Evolutionary conservation across 108 stramenopile species (phyloP).

Genomic region (Licmophora abbreviata): DNA sequence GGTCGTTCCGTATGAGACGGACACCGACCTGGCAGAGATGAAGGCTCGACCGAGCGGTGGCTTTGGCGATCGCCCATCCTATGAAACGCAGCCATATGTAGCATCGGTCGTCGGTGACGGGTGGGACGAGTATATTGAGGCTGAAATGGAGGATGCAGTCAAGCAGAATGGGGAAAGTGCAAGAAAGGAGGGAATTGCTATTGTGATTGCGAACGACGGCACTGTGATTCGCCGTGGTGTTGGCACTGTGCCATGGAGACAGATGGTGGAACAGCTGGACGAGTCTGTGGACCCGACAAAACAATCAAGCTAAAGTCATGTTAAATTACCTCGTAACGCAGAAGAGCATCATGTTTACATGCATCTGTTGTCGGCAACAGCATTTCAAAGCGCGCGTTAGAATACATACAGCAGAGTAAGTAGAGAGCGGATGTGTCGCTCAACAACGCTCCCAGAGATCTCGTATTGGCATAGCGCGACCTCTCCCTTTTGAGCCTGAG

Average conservation of each 20-base stretch:
- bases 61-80: slow-evolving; percentile 60
- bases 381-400: neutral
- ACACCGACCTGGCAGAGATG: slow-evolving; percentile 23
- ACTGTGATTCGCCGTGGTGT: slow-evolving; percentile 68
- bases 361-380: neutral
- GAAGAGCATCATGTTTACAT: neutral
- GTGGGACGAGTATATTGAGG: slow-evolving; percentile 61
- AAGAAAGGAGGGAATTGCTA: slow-evolving; percentile 62
- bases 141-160: slow-evolving; percentile 61
- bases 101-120: slow-evolving; percentile 56
- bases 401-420: neutral
- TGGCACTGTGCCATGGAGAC: slow-evolving; percentile 75
- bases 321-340: neutral
- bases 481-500: slow-evolving; percentile 40
- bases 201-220: slow-evolving; percentile 69
- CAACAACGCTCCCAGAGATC: slow-evolving; percentile 31
- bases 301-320: neutral
- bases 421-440: slow-evolving; percentile 12
- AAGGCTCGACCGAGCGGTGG: slow-evolving; percentile 41
- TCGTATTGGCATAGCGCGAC: slow-evolving; percentile 9
- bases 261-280: slow-evolving; percentile 74
- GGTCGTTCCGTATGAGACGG: slow-evolving; percentile 73
- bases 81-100: slow-evolving; percentile 75
- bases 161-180: slow-evolving; percentile 59
- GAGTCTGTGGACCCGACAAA: slow-evolving; percentile 36